Percentiles rank a stretch among this genome's conserved stretches.
Conservation (phyloP, 108 stramenopile species). For the Conticribra weissflogii region DNA sequence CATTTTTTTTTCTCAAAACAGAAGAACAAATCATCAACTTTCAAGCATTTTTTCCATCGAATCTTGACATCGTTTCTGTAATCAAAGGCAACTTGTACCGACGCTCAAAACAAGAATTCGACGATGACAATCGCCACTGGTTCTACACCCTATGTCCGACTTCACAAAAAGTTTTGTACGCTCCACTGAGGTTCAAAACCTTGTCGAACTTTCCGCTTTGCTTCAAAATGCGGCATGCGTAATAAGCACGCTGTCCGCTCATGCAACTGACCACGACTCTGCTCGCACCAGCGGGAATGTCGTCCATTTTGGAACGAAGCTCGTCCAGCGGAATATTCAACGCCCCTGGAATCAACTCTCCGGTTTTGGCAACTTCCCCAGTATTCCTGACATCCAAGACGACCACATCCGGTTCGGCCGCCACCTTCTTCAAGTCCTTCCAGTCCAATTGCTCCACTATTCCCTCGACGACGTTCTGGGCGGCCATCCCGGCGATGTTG, state of each 20-base stretch:
- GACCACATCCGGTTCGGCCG: constrained; percentile 40
- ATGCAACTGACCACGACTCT: constrained; percentile 62
- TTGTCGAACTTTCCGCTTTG: constrained; percentile 58
- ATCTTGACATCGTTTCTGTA: too few relatives aligned
- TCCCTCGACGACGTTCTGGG: constrained; percentile 68
- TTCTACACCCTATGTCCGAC: constrained; percentile 1
- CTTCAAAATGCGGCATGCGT: constrained; percentile 63
- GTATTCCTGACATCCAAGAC: constrained; percentile 62
- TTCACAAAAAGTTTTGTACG: constrained; percentile 55
- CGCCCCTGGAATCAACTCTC: constrained; percentile 50
- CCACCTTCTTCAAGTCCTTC: constrained; percentile 54
- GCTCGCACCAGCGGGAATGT: constrained; percentile 57
- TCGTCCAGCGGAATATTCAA: constrained; percentile 66
- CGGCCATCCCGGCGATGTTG: constrained; percentile 76
- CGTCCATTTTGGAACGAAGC: constrained; percentile 53
- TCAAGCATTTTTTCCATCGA: too few relatives aligned
- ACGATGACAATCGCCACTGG: too few relatives aligned
- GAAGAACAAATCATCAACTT: too few relatives aligned
- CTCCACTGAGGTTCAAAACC: constrained; percentile 67
- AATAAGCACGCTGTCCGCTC: constrained; percentile 75
- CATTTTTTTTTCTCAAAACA: too few relatives aligned
- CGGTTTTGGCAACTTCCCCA: constrained; percentile 53
- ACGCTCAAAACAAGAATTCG: too few relatives aligned
- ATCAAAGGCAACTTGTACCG: too few relatives aligned
- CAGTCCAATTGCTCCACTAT: constrained; percentile 68